Conservation (phyloP, 306 rosid species). For the Vigna trinervia region DNA sequence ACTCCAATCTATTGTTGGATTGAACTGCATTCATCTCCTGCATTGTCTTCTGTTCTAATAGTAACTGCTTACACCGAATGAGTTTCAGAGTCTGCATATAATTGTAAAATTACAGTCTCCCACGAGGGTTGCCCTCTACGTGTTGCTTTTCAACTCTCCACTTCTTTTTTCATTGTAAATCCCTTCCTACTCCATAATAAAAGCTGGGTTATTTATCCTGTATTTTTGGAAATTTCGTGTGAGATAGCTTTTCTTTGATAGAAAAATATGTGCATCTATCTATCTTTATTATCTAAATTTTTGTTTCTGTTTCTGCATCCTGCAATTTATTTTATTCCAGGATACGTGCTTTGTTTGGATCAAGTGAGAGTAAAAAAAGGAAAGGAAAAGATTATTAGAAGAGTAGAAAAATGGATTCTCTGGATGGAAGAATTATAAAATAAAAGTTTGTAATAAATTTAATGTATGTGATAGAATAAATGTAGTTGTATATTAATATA, state of each 20-base stretch:
- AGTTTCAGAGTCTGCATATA: conserved; percentile 43
- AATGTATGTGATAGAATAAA: too few relatives aligned
- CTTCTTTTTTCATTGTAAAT: conserved; percentile 33
- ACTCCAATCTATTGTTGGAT: conserved; percentile 46
- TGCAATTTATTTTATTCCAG: conserved; percentile 15
- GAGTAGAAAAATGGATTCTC: too few relatives aligned
- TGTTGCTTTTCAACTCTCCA: conserved; percentile 22
- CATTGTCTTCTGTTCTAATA: conserved; percentile 42
- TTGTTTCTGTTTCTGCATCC: not conserved
- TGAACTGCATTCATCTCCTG: conserved; percentile 44
- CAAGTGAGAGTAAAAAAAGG: too few relatives aligned
- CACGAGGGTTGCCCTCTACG: conserved; percentile 37
- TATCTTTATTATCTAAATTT: not conserved
- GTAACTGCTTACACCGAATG: conserved; percentile 40
- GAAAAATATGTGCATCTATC: conserved; percentile 16
- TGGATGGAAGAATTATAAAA: too few relatives aligned
- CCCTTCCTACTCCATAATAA: conserved; percentile 39
- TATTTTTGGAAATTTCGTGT: conserved; percentile 24
- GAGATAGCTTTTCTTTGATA: conserved; percentile 3
- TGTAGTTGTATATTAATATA: too few relatives aligned
- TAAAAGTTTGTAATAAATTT: too few relatives aligned
- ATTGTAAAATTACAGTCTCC: conserved; percentile 49
- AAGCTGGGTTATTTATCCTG: conserved; percentile 38
- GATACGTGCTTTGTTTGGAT: too few relatives aligned
- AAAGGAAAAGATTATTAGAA: too few relatives aligned